Conservation (phyloP, 1,139 yeast species). For the Kurtzmaniella quercitrusa region DNA sequence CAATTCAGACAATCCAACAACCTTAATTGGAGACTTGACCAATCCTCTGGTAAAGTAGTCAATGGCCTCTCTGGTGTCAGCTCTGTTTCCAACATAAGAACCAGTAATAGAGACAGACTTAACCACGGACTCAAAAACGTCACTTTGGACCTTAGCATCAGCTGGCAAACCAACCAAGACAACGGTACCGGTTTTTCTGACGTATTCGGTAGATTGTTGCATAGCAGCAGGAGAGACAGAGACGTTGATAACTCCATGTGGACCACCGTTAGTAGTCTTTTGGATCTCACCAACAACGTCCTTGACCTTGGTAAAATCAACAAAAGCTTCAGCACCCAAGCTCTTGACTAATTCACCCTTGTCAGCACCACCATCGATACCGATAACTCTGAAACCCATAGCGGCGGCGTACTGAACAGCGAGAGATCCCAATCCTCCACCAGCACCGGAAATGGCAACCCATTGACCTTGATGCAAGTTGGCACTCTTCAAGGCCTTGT, state of each 20-base stretch:
- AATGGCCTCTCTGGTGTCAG: conserved; percentile 73
- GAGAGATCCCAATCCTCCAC: conserved; percentile 79
- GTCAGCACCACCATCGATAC: conserved; percentile 70
- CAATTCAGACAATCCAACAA: conserved; percentile 61
- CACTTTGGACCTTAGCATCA: conserved; percentile 57
- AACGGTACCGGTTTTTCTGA: conserved; percentile 71
- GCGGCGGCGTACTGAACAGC: conserved; percentile 81
- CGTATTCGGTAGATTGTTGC: conserved; percentile 62
- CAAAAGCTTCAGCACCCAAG: conserved; percentile 67
- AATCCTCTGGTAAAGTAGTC: conserved; percentile 69
- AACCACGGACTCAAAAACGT: conserved; percentile 63
- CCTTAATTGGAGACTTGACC: conserved; percentile 62
- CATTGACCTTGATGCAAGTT: conserved; percentile 65
- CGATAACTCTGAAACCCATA: conserved; percentile 75
- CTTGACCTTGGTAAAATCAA: conserved; percentile 53
- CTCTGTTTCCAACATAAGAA: conserved; percentile 78
- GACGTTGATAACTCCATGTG: conserved; percentile 77
- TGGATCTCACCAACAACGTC: conserved; percentile 27
- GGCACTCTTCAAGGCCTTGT: conserved; percentile 76
- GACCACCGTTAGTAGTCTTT: conserved; percentile 35
- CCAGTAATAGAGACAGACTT: conserved; percentile 64
- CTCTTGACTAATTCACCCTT: conserved; percentile 52
- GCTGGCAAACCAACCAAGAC: conserved; percentile 82
- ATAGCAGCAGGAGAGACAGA: conserved; percentile 76
- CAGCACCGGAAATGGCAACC: conserved; percentile 81